These are phyloP conservation scores for Selaginella moellendorffii DNA, from an alignment of 75 land plant species.

Conservation along the genomic window DNA sequence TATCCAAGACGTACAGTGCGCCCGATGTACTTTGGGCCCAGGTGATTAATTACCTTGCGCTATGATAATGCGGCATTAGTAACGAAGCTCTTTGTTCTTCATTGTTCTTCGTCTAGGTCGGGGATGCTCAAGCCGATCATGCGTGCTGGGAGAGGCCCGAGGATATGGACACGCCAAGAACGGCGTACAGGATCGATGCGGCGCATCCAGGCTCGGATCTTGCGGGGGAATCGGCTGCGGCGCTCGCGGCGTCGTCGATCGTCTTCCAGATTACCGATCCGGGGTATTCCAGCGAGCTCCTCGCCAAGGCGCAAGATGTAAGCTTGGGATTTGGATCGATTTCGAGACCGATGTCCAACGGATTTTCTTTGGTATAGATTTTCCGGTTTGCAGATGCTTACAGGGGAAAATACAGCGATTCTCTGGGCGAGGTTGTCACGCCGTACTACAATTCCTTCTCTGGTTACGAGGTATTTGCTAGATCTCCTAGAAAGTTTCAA, in stretches of 20 bases:
- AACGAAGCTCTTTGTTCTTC: too few species aligned
- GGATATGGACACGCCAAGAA: conserved; percentile 10
- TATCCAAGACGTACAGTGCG: conserved; percentile 11
- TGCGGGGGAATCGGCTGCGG: conserved; percentile 72
- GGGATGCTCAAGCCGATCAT: not conserved
- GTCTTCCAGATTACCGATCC: conserved; percentile 25
- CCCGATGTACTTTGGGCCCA: conserved; percentile 21
- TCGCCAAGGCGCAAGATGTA: not conserved
- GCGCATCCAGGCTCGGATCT: conserved; percentile 55
- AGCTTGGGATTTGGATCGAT: too few species aligned
- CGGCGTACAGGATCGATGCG: conserved; percentile 36
- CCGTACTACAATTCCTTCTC: not conserved
- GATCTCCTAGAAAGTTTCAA: not conserved
- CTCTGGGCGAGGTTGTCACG: conserved; percentile 2
- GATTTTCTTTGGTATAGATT: too few species aligned
- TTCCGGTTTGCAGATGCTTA: not conserved
- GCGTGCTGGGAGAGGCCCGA: conserved; percentile 3
- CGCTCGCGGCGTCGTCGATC: conserved; percentile 61
- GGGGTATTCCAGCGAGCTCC: not conserved
- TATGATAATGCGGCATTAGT: too few species aligned
- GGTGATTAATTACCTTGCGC: not conserved
- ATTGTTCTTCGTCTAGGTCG: too few species aligned
- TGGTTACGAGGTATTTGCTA: not conserved
- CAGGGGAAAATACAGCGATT: conserved; percentile 2
- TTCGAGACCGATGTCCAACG: too few species aligned